Base-by-base conservation (phyloP, 768 basidiomycete genomes). In the Psilocybe subaeruginosa region DNA sequence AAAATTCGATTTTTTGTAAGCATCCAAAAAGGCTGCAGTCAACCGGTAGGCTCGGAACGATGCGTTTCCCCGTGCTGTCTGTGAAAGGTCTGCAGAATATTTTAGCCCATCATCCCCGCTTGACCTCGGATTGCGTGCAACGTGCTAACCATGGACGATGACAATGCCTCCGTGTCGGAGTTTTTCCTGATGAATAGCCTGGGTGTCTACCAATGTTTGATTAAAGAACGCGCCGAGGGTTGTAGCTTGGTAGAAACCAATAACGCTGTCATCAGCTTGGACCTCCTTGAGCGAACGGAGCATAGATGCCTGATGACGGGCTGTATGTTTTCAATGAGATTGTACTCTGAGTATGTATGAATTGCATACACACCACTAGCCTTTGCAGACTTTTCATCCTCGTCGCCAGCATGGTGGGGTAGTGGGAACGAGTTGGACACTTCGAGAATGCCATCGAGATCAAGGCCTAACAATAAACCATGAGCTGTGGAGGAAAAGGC, bases 231-330 rank as follows among this genome's bases (percentile, higher is more conserved):
- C 91, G 46, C 93, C 93, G 41, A 93, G 82, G 8, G 88, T 86
- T 29, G 90, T 93, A 47, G 92, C 91, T 70, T 97, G 93, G 78
- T 98, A 98, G 75, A 97, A 94, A 41, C 96, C 96, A 58, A 97
- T 90, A 35, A 95, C 86, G 65, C 89, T 93, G 75, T 97, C 94
- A 69, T 96, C 94, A 39, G 89, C 87, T 69, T 92, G 90, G 57
- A 96, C 95, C 73, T 96, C 94, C 70, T 93, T 92, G 70, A 98
- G 80, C 23, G 91, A 90, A 58, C 91, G 87, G 49, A 95, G 79
- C 92, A 95, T 93, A 59, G 88, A 83, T 37, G 84, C 80, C 74
- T 95, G 93, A 72, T 94, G 95, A 48, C 92, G 90, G 58, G 82
- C 90, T 93, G 69, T 41, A 54, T 17, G 41, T 45, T 47, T 17